Conservation (phyloP, 2,329 filamentous ascomycete genomes). For the Cercospora sesami region DNA sequence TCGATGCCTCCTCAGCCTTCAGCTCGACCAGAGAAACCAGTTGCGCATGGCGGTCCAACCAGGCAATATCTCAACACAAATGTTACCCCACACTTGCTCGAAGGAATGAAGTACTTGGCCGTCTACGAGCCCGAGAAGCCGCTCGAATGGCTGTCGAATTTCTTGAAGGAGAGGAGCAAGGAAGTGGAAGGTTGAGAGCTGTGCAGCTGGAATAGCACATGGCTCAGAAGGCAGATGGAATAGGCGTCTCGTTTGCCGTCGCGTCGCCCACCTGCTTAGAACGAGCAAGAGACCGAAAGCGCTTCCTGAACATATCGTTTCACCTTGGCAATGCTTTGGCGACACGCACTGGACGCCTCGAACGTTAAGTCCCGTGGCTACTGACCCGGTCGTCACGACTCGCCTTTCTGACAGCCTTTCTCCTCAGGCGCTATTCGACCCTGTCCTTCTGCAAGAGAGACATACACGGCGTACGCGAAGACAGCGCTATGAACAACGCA, state of each 20-base stretch:
- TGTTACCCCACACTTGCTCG: slow-evolving; percentile 53
- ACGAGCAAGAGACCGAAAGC: neutral
- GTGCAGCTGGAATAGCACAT: neutral
- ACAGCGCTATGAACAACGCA: neutral
- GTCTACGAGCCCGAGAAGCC: slow-evolving; percentile 55
- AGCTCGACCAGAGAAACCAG: slow-evolving; percentile 41
- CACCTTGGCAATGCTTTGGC: neutral
- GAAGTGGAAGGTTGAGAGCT: slow-evolving; percentile 47
- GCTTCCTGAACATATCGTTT: neutral
- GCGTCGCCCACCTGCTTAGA: neutral
- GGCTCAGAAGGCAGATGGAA: neutral
- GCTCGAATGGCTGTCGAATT: slow-evolving; percentile 51
- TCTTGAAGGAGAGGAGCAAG: slow-evolving; percentile 48
- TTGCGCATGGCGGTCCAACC: slow-evolving; percentile 51
- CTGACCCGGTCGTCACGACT: neutral
- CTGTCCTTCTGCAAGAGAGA: neutral
- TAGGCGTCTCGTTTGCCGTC: neutral
- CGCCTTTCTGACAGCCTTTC: neutral
- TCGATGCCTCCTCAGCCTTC: slow-evolving; percentile 38
- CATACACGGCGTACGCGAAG: neutral
- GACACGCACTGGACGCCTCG: neutral
- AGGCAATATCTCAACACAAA: slow-evolving; percentile 52
- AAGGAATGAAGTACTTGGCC: slow-evolving; percentile 54
- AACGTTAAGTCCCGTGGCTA: neutral
- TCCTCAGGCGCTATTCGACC: neutral